Base-by-base conservation (phyloP, 805 yeast genomes). In the Torulaspora quercuum region DNA sequence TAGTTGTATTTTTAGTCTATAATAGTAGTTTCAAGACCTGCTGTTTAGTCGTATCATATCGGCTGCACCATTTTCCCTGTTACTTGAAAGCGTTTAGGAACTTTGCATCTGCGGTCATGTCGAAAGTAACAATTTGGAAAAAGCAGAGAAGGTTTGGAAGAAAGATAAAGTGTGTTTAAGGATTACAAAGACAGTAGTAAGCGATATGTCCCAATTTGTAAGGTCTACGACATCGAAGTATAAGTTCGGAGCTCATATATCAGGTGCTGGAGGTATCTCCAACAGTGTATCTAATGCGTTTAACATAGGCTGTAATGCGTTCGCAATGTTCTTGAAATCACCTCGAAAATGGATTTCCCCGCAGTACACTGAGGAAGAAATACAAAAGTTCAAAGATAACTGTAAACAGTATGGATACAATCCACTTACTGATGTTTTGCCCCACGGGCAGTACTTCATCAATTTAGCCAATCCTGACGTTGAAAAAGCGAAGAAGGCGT, bases 401-500 rank as follows among this genome's bases (percentile, higher is more conserved):
- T 87, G 96, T 56, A 64, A 70, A 36, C 63, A 75, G 37, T 70
- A 70, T 54, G 76, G 80, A 1, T 89, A 78, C 59, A 74, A 87
- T 56, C 81, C 95, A 3, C 56, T 73, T 37, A 82, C 80, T 5
- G 95, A 89, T 53, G 72, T 87, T 33, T 69, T 92, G 32, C 97
- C 98, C 0, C 98, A 92, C 61, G 97, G 96, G 1, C 87, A 95
- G 15, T 92, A 89, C 58, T 79, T 92, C 51, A 89, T 92, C 56
- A 92, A 92, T 57, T 64, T 92, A 44, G 97, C 95, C 15, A 88
- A 87, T 49, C 96, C 97, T 1, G 96, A 88, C 48, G 59, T 61
- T 2, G 92, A 76, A 43, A 90, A 87, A 57, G 84, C 80, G 39
- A 70, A 69, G 20, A 85, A 84, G 53, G 82, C 95, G 7, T 78